These are phyloP conservation scores for Halophytophthora polymorphica DNA, from an alignment of 352 stramenopile species.

Conservation along the genomic window DNA sequence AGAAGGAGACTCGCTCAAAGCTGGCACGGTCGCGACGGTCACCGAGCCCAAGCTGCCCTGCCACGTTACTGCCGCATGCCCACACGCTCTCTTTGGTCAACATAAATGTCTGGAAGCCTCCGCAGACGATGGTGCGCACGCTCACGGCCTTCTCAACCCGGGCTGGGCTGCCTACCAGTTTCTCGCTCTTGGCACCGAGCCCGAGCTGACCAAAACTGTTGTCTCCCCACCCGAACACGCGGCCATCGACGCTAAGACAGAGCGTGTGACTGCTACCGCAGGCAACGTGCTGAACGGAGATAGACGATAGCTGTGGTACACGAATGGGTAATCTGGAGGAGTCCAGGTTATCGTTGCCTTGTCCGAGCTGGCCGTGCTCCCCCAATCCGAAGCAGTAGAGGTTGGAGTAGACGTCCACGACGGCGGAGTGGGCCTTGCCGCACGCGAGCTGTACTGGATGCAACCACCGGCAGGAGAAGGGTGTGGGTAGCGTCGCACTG, in stretches of 20 bases:
- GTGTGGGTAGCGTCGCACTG: constrained; percentile 44
- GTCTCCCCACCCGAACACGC: constrained; percentile 65
- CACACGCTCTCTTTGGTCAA: constrained; percentile 50
- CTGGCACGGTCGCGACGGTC: constrained; percentile 38
- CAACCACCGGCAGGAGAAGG: constrained; percentile 62
- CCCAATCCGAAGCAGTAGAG: constrained; percentile 69
- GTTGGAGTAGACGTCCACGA: constrained; percentile 74
- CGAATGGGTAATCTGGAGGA: constrained; percentile 53
- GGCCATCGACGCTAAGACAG: constrained; percentile 50
- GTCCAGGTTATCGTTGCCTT: constrained; percentile 53
- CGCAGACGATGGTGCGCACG: constrained; percentile 42
- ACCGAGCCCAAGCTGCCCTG: constrained; percentile 54
- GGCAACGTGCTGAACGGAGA: constrained; percentile 43
- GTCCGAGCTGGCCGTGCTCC: constrained; percentile 46
- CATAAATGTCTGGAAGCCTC: constrained; percentile 61
- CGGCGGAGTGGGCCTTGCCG: constrained; percentile 60
- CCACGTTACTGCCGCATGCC: constrained; percentile 60
- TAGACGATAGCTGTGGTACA: constrained; percentile 36
- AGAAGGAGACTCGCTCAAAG: constrained; percentile 56
- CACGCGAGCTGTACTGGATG: constrained; percentile 68
- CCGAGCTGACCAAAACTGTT: constrained; percentile 62
- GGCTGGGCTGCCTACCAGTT: constrained; percentile 30
- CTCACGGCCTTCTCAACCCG: constrained; percentile 54
- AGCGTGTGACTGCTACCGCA: constrained; percentile 66
- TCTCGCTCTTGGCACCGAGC: constrained; percentile 28